phyloP scores from a whole-genome alignment of 2,329 filamentous ascomycete species.

The Thelonectria discophora region DNA sequence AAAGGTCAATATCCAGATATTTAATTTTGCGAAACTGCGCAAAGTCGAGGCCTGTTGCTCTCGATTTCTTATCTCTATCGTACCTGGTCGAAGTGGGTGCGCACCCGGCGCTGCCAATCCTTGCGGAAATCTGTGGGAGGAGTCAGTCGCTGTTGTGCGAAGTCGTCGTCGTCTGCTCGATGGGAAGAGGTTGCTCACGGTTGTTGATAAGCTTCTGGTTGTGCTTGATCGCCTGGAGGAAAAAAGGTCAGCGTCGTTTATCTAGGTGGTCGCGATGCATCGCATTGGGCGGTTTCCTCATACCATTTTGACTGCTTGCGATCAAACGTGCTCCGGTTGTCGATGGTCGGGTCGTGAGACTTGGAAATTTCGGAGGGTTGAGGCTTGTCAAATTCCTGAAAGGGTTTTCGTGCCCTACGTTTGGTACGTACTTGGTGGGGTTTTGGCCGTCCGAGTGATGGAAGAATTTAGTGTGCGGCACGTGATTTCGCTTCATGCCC shows the following conservation, averaged over 20 bases:
- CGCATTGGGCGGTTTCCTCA: constrained; percentile 41
- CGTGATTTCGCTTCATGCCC: constrained; percentile 27
- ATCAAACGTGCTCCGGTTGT: constrained; percentile 58
- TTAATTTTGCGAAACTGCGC: constrained; percentile 18
- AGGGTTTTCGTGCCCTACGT: constrained; percentile 56
- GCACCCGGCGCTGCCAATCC: constrained; percentile 99
- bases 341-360: constrained; percentile 53
- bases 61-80: constrained; percentile 44
- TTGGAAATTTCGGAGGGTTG: constrained; percentile 51
- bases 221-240: constrained; percentile 91
- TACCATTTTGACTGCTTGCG: constrained; percentile 65
- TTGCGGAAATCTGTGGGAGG: constrained; percentile 86
- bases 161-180: constrained; percentile 41
- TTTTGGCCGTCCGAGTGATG: constrained; percentile 17
- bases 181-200: constrained; percentile 68
- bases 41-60: constrained; percentile 25
- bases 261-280: constrained; percentile 31
- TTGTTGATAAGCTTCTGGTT: constrained; percentile 98
- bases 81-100: constrained; percentile 99
- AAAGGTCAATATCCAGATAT: constrained; percentile 48
- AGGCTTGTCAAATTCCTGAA: constrained; percentile 53
- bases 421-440: constrained; percentile 48
- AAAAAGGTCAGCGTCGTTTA: constrained; percentile 44
- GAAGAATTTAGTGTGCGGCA: constrained; percentile 37
- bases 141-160: constrained; percentile 51